Evolutionary conservation across 208 protist species (phyloP).

Genomic region (Vickermania ingenoplastis): DNA sequence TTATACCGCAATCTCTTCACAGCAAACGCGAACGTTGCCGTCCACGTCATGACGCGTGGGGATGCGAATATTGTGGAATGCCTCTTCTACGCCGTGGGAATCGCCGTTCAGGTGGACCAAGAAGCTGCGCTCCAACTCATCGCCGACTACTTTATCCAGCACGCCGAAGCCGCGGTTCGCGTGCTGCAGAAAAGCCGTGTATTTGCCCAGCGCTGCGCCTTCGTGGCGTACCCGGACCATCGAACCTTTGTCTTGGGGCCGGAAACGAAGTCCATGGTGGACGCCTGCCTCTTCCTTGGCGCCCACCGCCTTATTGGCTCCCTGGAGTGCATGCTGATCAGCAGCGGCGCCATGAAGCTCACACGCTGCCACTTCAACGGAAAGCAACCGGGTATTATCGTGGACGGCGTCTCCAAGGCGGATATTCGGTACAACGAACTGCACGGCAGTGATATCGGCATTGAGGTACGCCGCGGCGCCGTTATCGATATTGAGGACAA

Average conservation of each 20-base stretch:
- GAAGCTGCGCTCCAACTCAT: not conserved
- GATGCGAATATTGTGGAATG: constrained; percentile 7
- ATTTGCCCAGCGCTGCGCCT: not conserved
- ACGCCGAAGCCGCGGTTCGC: constrained; percentile 4
- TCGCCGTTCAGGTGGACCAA: constrained; percentile 10
- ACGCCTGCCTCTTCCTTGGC: constrained; percentile 1
- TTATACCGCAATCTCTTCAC: constrained; percentile 20
- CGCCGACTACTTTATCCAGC: constrained; percentile 5
- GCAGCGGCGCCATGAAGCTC: not conserved
- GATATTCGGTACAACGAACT: not conserved
- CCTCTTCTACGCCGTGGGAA: constrained; percentile 18
- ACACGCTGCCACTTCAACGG: constrained; percentile 1
- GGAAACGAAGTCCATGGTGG: not conserved
- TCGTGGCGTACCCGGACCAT: constrained; percentile 10
- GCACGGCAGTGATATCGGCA: constrained; percentile 1
- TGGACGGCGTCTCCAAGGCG: not conserved
- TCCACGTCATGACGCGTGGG: constrained; percentile 2
- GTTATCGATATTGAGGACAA: not conserved
- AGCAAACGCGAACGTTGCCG: constrained; percentile 9
- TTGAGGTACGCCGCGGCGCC: not conserved
- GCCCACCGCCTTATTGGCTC: not conserved
- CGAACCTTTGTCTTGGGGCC: not conserved
- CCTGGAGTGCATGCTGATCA: not conserved
- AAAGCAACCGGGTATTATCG: not conserved
- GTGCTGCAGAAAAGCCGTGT: not conserved